Base-by-base conservation (phyloP, 192 early-diverging fungal genomes). In the Mortierella claussenii region DNA sequence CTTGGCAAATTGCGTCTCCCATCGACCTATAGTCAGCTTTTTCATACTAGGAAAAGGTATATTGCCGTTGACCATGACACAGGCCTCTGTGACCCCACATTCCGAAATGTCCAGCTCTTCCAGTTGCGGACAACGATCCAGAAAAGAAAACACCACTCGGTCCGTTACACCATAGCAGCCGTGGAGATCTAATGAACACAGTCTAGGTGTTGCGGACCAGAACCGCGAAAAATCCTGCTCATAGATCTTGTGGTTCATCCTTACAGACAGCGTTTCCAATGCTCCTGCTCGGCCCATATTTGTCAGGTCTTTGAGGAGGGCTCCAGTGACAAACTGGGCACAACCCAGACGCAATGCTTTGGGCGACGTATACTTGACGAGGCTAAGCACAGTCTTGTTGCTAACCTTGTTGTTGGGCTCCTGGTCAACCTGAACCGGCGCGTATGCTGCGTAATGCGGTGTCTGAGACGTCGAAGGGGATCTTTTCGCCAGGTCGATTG, bases 81-180 rank as follows among this genome's bases (percentile, higher is more conserved):
- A 75, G 2, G 43, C 62, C 20, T 66, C 71, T 8, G 63, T 66
- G 8, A 66, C 34, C 7, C 62, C 42, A 33, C 71, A 75, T 11
- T 55, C 56, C 0, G 71, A 65, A 27, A 75, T 66, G 43, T 75
- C 71, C 31, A 75, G 55, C 18, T 75, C 71, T 12, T 75, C 71
- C 40, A 75, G 37, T 27, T 60, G 26, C 0, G 71, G 63, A 15
- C 71, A 75, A n/a, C 71, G 62, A 15, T 57, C 57, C 33, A 75
- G 44, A 1, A 66, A 26, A 3, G 71, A 50, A 0, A 46, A 11
- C 1, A 75, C 55, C 13, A 34, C 56, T 0, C 27, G 31, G 20
- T 75, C 71, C 36, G 51, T 60, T 1, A 66, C 45, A 1, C 71
- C 63, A 32, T 33, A 30, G 13, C 62, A 75, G 1, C 47, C 63